These are phyloP conservation scores for Raddia guianensis DNA, from an alignment of 176 grass and related monocot genomes.

Conservation along the genomic window DNA sequence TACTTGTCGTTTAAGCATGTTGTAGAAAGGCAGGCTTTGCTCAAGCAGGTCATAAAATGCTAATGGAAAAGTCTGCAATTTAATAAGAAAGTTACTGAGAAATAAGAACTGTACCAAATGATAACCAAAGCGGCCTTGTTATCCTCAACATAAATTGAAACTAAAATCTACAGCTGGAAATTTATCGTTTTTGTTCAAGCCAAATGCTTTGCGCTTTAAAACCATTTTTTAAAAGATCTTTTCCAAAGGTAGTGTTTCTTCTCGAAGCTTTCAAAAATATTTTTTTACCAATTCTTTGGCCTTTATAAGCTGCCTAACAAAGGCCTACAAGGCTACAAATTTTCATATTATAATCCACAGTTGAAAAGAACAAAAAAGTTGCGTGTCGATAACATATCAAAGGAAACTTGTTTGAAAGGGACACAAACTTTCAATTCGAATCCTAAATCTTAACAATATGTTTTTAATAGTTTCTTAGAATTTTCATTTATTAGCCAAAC, in stretches of 20 bases:
- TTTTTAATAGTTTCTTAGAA: background rate
- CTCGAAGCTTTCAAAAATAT: too few relatives aligned
- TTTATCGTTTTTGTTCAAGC: too few relatives aligned
- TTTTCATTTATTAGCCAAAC: background rate
- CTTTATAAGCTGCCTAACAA: too few relatives aligned
- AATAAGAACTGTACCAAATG: conserved; percentile 7
- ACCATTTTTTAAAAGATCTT: too few relatives aligned
- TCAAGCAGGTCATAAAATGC: conserved; percentile 87
- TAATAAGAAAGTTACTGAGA: conserved; percentile 28
- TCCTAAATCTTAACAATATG: background rate
- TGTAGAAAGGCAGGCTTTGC: conserved; percentile 92
- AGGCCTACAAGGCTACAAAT: too few relatives aligned
- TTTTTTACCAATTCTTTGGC: too few relatives aligned
- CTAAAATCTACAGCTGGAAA: too few relatives aligned
- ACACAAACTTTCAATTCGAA: conserved; percentile 8
- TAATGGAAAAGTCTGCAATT: conserved; percentile 79
- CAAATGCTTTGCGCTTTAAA: too few relatives aligned
- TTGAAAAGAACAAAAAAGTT: background rate
- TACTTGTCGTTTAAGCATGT: conserved; percentile 72
- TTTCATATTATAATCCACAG: too few relatives aligned
- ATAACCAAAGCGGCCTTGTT: background rate
- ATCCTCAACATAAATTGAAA: too few relatives aligned
- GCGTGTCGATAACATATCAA: conserved; percentile 4
- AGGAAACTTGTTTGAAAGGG: conserved; percentile 11
- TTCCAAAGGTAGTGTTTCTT: too few relatives aligned